Base-by-base conservation (phyloP, 1,139 yeast genomes). In the Tardiomyces blankii region DNA sequence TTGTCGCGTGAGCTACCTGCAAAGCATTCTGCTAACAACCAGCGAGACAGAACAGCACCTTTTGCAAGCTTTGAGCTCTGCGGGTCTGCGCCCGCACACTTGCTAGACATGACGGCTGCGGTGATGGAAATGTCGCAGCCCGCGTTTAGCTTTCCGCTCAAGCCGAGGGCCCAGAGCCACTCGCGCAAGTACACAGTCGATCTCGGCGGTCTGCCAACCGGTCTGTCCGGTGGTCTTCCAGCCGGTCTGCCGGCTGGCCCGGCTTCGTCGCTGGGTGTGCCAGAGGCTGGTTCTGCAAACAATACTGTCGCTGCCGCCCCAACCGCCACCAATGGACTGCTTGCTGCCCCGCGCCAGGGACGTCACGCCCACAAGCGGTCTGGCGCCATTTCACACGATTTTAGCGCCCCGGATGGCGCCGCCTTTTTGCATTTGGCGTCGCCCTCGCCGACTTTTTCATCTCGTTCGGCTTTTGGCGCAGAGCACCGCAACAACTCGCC, bases 361-460 rank as follows among this genome's bases (percentile, higher is more conserved):
- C 23, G 51, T n/a, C 51, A 49, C 41, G 49, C 51, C 18, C 51
- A 49, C 42, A 45, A 44, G 21, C 43, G 51, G 40, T 49, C 51
- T 1, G 51, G 51, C 11, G 51, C 51, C 3, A 30, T 30, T 11
- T 57, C 61, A 18, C 53, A 53, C 38, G 61, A 57, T 43, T 53
- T 55, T 32, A 48, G 44, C 14, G 16, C 25, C 25, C 25, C 35
- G 3, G 35, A 30, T 14, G 35, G 35, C 35, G 35, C 16, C 9
- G 35, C 16, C 3, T 5, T 30, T 3, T 9, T 30, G 35, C n/a
- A 30, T 30, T 14, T 30, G 9, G n/a, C 19, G 11, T 9, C n/a
- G 9, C 39, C 19, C 5, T n/a, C 19, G 39, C 39, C 39, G 12
- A 35, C 39, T 7, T 16, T n/a, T 14, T 35, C 39, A 6, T 3